Evolutionary conservation across 2,329 filamentous ascomycete species (phyloP).

Genomic region (Diplocarpon mali): DNA sequence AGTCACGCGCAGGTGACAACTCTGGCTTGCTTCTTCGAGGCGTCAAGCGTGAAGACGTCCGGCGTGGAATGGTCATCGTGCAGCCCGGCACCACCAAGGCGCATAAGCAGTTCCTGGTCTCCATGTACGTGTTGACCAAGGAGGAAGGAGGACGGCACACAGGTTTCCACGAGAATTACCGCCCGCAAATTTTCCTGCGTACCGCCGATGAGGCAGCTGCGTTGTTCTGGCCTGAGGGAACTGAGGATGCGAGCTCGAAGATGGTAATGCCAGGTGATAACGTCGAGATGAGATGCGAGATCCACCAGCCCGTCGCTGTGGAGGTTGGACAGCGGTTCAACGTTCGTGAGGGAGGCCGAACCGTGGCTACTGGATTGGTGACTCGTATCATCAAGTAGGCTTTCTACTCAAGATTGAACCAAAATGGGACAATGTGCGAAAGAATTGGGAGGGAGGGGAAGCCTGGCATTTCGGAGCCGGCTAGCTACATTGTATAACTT

Average conservation of each 20-base stretch:
- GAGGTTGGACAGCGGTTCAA: conserved; percentile 95
- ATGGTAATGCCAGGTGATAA: conserved; percentile 98
- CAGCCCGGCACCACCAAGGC: conserved; percentile 76
- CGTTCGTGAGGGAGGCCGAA: conserved; percentile 90
- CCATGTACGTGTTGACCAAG: conserved; percentile 94
- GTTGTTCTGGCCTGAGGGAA: conserved; percentile 79
- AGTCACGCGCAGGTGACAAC: conserved; percentile 95
- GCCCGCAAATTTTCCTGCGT: conserved; percentile 90
- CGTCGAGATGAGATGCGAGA: conserved; percentile 86
- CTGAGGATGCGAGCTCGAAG: conserved; percentile 58
- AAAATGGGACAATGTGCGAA: conserved; percentile 4
- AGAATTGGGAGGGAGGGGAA: conserved; percentile 1
- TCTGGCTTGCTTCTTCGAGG: conserved; percentile 93
- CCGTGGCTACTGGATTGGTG: conserved; percentile 72
- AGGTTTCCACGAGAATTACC: conserved; percentile 92
- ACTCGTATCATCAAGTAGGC: conserved; percentile 53
- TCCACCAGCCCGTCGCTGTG: conserved; percentile 75
- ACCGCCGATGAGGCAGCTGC: conserved; percentile 74
- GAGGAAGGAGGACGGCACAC: conserved; percentile 97
- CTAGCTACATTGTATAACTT: conserved; percentile 17
- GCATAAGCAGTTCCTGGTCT: conserved; percentile 84
- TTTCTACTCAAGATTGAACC: background rate
- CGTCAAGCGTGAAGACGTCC: conserved; percentile 89
- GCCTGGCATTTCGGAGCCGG: background rate
- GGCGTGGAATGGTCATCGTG: conserved; percentile 87